Evolutionary conservation across 2,329 filamentous ascomycete genomes (phyloP), one percentile per base, ranked within the genome.

Genomic region (Stromatinia cepivora): DNA sequence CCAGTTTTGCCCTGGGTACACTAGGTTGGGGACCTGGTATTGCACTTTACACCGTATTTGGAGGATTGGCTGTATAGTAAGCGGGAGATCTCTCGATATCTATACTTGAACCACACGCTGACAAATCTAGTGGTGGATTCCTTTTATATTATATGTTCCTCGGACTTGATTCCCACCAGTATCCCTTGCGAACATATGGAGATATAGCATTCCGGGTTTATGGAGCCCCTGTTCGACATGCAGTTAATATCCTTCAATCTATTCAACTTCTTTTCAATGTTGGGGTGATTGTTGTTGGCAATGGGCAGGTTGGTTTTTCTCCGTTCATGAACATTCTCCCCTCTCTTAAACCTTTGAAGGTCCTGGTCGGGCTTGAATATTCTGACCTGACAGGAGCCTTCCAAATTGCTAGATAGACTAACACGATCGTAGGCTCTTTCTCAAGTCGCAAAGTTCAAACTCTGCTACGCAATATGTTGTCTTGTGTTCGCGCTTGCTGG

Each of bases 401-500:
- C 39, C 15, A 42, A 13, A 42, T 42, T 34, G 15, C 17, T 10
- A 50, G 28, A 13, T 34, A 31, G 4, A 46, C 25, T 58, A 56
- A 66, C 22, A 3, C 15, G 5, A 25, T 25, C 5, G 22, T 34
- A 67, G 56, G 45, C 66, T 31, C 69, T 73, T 53, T 73, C 72
- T 0, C 70, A 72, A 52, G 66, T 73, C 17, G 71, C 70, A 9
- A 73, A 71, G 48, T 72, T 72, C 46, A 72, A 67, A 58, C 57
- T 74, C 3, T 74, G 72, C 53, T 73, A 73, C 54, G 66, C 74
- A 69, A 73, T 78, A 50, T 78, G 76, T 66, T 69, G 72, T 22
- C 57, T 78, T 13, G 50, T 77, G 13, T 78, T 74, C 34, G 76
- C 74, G 17, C 65, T 74, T 50, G 73, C 68, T 9, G 77, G 76